Conservation (phyloP, 176 grass and related monocot species). For the Cocos nucifera region DNA sequence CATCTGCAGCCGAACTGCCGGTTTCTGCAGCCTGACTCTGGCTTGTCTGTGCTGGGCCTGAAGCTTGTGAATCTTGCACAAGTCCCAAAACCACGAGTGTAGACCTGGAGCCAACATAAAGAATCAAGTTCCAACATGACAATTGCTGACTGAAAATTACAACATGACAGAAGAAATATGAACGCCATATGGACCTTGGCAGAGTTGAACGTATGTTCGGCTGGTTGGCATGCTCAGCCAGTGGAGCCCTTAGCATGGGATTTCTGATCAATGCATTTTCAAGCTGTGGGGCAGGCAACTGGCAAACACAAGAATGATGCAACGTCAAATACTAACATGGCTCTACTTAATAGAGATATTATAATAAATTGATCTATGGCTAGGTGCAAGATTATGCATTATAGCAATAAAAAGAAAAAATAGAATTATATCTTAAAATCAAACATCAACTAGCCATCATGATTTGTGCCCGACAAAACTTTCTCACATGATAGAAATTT, state of each 20-base stretch:
- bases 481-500: no score
- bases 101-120: conserved; percentile 38
- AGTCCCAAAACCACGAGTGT: conserved; percentile 75
- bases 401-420: no score
- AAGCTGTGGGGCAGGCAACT: conserved; percentile 93
- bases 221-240: conserved; percentile 83
- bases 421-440: no score
- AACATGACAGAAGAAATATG: no score
- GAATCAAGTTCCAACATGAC: background rate
- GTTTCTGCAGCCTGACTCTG: conserved; percentile 67
- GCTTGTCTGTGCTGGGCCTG: conserved; percentile 37
- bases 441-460: no score
- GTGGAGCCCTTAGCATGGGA: conserved; percentile 56
- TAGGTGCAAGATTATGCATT: no score
- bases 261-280: conserved; percentile 83
- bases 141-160: no score
- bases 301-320: conserved; percentile 14
- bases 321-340: background rate
- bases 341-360: background rate
- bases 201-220: conserved; percentile 60
- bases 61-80: conserved; percentile 51
- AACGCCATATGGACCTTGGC: conserved; percentile 40
- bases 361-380: background rate
- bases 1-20: conserved; percentile 70
- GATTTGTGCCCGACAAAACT: no score